Percentiles rank a stretch among this genome's conserved stretches.
These are phyloP conservation scores for Pterocarpus santalinus DNA, from an alignment of 306 rosid species.

Conservation along the genomic window DNA sequence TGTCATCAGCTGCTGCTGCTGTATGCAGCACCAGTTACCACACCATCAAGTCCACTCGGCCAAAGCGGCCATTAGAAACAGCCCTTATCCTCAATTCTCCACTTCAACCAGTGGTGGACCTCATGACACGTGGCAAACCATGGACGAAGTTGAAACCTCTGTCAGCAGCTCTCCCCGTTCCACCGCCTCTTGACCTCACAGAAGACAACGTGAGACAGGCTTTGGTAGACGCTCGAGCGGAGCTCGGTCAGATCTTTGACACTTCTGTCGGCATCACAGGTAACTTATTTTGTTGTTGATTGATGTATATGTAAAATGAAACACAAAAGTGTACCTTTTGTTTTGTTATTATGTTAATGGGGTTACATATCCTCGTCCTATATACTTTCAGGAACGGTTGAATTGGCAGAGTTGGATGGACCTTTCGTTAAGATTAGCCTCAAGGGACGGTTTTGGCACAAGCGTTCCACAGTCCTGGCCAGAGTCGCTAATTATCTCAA, in stretches of 20 bases:
- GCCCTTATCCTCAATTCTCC: conserved; percentile 25
- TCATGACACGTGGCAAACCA: background rate
- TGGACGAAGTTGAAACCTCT: conserved; percentile 43
- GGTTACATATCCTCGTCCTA: background rate
- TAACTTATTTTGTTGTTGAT: conserved; percentile 2
- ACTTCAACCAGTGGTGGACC: background rate
- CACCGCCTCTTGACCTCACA: conserved; percentile 79
- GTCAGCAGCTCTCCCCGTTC: conserved; percentile 56
- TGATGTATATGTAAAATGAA: background rate
- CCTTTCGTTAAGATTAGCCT: conserved; percentile 90
- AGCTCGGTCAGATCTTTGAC: conserved; percentile 83
- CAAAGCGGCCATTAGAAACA: background rate
- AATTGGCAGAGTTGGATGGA: conserved; percentile 84
- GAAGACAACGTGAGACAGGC: conserved; percentile 74
- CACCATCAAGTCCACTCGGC: background rate
- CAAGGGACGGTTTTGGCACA: conserved; percentile 95
- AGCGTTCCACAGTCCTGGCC: conserved; percentile 76
- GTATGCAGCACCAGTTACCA: background rate
- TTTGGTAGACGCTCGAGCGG: conserved; percentile 74
- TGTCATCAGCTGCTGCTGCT: background rate
- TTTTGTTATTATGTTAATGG: background rate
- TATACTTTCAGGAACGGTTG: conserved; percentile 63
- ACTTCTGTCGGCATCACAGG: conserved; percentile 93
- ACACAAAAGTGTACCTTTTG: background rate
- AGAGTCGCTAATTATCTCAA: conserved; percentile 81